Base-by-base conservation (phyloP, 768 basidiomycete species). In the Lepiota venenata region DNA sequence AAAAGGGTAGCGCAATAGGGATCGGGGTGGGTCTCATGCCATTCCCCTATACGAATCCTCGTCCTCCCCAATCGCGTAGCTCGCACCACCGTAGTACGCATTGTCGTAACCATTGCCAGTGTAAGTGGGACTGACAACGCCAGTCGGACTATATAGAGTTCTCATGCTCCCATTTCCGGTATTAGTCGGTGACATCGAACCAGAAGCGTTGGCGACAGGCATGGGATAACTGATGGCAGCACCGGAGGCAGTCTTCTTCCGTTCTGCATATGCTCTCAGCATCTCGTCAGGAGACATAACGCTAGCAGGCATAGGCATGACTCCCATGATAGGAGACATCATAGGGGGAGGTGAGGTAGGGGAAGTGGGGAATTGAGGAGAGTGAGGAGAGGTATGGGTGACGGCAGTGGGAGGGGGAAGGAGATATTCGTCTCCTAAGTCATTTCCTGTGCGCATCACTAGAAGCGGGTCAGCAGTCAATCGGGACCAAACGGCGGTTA, bases 241-340 rank as follows among this genome's bases (percentile, higher is more conserved):
- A 35, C 50, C 54, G 27, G 60, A 56, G 22, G 60, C 46, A 20
- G 47, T 52, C 55, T 63, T 66, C 58, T 62, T 66, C 42, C 64
- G 60, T 57, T 69, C 65, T 11, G 67, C 65, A 46, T 67, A 90
- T 1, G 85, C 85, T 36, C 85, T 81, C 42, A 91, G 73, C 84
- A 91, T 87, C 21, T 81, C 88, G 63, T 91, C 89, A 2, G 88
- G 88, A 53, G 73, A 72, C 70, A 77, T 78, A 21, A 79, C 75
- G 45, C 50, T 64, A 1, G 69, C 66, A 1, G 71, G 73, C 57
- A 58, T 58, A 9, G 67, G 65, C 65, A 69, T 74, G 39, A 65
- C 58, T 52, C 47, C 54, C 67, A 67, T 71, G 43, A 65, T 61
- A 40, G 69, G 74, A 60, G 64, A 67, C 60, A 62, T 56, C 53